These are phyloP conservation scores for Sphagnum contortum DNA, from an alignment of 225 moss, liverwort and hornwort genomes.

Conservation along the genomic window DNA sequence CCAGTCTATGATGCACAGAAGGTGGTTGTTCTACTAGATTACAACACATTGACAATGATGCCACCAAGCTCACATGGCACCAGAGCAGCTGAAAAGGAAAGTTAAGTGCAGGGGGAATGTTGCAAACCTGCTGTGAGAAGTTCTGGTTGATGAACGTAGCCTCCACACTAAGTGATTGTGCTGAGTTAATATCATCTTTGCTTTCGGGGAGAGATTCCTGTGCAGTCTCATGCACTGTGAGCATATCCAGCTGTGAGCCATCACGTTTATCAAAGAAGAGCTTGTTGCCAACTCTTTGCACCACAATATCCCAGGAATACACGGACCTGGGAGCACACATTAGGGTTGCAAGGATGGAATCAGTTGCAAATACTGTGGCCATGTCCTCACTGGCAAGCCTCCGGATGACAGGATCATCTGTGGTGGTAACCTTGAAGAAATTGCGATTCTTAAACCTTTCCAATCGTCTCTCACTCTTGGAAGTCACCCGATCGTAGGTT, in stretches of 20 bases:
- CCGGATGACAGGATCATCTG: constrained; percentile 61
- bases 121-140: constrained; percentile 56
- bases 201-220: constrained; percentile 59
- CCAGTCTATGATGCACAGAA: too few relatives aligned
- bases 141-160: constrained; percentile 66
- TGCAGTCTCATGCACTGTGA: constrained; percentile 59
- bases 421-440: constrained; percentile 63
- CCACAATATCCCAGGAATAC: constrained; percentile 70
- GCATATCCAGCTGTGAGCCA: constrained; percentile 39
- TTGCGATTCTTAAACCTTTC: constrained; percentile 56
- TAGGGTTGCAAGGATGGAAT: constrained; percentile 53
- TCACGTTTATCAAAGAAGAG: constrained; percentile 63
- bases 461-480: constrained; percentile 46
- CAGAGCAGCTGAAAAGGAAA: neutral
- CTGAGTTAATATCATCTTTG: constrained; percentile 61
- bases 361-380: constrained; percentile 60
- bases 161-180: constrained; percentile 49
- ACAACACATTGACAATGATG: constrained; percentile 3
- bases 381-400: constrained; percentile 50
- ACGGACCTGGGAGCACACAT: constrained; percentile 69
- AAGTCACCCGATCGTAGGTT: constrained; percentile 55
- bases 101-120: neutral
- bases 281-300: constrained; percentile 60
- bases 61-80: constrained; percentile 10
- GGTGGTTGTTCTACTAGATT: too few relatives aligned